phyloP scores from a whole-genome alignment of 176 grass and related monocot genomes.

The Ananas comosus region DNA sequence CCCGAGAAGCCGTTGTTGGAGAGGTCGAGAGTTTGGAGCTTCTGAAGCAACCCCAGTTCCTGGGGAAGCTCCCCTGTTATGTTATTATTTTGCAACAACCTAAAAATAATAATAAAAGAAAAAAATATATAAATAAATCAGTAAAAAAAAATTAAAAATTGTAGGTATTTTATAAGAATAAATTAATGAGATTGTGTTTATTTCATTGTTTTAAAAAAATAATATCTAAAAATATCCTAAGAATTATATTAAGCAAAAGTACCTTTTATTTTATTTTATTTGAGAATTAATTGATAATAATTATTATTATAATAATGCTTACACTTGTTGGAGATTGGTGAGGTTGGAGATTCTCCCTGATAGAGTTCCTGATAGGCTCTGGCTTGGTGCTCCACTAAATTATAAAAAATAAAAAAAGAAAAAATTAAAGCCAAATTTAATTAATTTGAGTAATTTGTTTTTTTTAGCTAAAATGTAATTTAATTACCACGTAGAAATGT shows the following conservation, averaged over 20 bases:
- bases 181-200: not conserved
- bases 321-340: constrained; percentile 96
- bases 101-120: constrained; percentile 11
- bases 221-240: too few relatives aligned
- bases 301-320: constrained; percentile 5
- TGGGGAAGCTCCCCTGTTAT: constrained; percentile 66
- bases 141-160: too few relatives aligned
- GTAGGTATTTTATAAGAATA: too few relatives aligned
- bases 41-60: constrained; percentile 62
- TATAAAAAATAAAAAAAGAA: not conserved
- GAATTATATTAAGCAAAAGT: too few relatives aligned
- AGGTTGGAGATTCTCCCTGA: constrained; percentile 71
- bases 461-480: too few relatives aligned
- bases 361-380: constrained; percentile 71
- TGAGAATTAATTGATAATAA: not conserved
- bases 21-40: constrained; percentile 84
- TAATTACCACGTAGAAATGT: too few relatives aligned
- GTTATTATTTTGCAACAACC: constrained; percentile 96
- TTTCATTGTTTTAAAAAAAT: too few relatives aligned
- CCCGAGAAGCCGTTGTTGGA: constrained; percentile 92
- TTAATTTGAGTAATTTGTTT: too few relatives aligned
- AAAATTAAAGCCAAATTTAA: not conserved
- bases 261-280: too few relatives aligned
- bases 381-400: constrained; percentile 80
- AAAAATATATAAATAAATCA: not conserved